Evolutionary conservation across 768 basidiomycete genomes (phyloP), one percentile per base, ranked within the genome.

Genomic region (Crepidotus variabilis): DNA sequence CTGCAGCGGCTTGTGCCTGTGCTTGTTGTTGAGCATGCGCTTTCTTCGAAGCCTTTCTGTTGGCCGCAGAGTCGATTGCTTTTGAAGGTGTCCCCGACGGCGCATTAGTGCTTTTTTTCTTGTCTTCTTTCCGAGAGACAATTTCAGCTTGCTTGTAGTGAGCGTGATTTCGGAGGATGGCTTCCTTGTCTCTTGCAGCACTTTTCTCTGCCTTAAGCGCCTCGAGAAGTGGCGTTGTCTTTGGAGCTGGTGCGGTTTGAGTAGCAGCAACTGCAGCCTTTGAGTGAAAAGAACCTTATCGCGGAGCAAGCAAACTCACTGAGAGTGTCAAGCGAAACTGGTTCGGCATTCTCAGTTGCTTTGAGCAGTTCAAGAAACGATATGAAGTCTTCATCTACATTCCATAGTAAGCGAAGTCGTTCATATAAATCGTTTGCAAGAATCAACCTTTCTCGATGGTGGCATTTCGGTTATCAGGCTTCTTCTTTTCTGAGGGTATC

Each of bases 191-290:
- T 63, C 81, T 86, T 63, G 84, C 81, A 0, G 83, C 81, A 6
- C 79, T 78, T 65, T 87, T 90, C 69, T 92, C 88, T 0, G 91
- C 90, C 61, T 93, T 92, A 60, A 98, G 85, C 0, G 94, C 92
- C 66, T 96, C 95, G 48, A 99, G 84, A 20, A 98, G 82, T 0
- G 96, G 96, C 0, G 96, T 97, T 0, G 90, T 88, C 60, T 87
- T 94, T 1, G 91, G 90, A 46, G 74, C 77, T 1, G 81, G 75
- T 0, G 79, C 71, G 1, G 82, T 77, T 60, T 86, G 85, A 10
- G 76, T 78, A 2, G 87, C 79, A 0, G 87, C 84, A 61, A 90
- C 90, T 92, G 55, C 4, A 52, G 23, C 39, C 49, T 49, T 47
- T 32, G 54, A 56, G 50, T 51, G 52, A 47, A 52, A 13, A 33